These are phyloP conservation scores for Fusarium acutatum DNA, from an alignment of 2,329 filamentous ascomycete genomes.

Conservation along the genomic window DNA sequence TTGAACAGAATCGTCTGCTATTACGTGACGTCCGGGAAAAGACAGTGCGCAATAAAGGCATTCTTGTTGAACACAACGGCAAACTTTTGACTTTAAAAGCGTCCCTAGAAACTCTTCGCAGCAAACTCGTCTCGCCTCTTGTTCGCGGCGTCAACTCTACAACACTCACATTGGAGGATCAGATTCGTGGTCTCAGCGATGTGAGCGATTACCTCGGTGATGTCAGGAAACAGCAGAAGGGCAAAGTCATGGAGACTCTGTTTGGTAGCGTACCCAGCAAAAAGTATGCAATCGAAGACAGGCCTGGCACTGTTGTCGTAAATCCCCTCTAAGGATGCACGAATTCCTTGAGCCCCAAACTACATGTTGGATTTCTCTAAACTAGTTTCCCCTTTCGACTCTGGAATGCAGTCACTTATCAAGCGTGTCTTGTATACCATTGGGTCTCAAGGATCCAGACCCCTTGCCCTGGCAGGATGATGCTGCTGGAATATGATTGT, in stretches of 20 bases:
- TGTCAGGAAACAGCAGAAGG: conserved; percentile 81
- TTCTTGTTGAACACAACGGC: conserved; percentile 87
- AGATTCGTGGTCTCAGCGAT: conserved; percentile 83
- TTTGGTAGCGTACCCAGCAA: conserved; percentile 62
- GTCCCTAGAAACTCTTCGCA: conserved; percentile 83
- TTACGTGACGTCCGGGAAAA: conserved; percentile 81
- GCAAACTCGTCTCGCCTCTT: conserved; percentile 85
- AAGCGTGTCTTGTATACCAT: background rate
- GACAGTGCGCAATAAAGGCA: conserved; percentile 86
- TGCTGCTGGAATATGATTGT: background rate
- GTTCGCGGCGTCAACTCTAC: conserved; percentile 75
- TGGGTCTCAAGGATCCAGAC: background rate
- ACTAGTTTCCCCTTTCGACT: background rate
- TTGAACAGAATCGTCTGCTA: conserved; percentile 86
- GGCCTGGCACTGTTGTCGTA: conserved; percentile 28
- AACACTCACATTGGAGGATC: conserved; percentile 80
- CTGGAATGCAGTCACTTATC: background rate
- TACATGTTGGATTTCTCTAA: background rate
- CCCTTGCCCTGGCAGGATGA: background rate
- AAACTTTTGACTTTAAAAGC: conserved; percentile 85
- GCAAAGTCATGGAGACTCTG: conserved; percentile 81
- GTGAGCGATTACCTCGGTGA: conserved; percentile 81
- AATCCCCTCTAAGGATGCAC: conserved; percentile 16
- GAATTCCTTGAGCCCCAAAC: background rate
- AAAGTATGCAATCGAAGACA: conserved; percentile 46